phyloP scores from a whole-genome alignment of 2,329 filamentous ascomycete species.

The Pseudogymnoascus sp. region DNA sequence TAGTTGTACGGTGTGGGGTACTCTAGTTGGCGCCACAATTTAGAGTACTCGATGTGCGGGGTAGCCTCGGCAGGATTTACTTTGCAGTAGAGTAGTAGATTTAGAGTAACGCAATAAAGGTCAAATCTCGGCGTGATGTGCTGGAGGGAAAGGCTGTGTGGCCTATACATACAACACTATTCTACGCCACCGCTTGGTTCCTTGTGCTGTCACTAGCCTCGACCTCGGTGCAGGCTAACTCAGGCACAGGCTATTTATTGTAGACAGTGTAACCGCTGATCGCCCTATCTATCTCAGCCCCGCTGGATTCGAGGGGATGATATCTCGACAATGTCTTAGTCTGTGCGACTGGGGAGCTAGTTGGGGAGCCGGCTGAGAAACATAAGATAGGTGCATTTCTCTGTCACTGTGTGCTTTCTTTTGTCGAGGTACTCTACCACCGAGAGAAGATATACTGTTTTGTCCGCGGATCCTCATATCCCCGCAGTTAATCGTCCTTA shows the following conservation, averaged over 20 bases:
- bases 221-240: not conserved
- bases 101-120: too few species aligned
- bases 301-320: not conserved
- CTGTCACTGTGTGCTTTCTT: not conserved
- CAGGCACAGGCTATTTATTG: not conserved
- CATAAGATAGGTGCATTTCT: constrained; percentile 4
- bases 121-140: not conserved
- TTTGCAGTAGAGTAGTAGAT: not conserved
- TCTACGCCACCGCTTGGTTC: not conserved
- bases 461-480: not conserved
- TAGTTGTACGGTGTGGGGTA: not conserved
- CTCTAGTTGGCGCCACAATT: not conserved
- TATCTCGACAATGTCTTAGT: not conserved
- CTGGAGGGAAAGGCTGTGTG: not conserved
- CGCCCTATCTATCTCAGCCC: not conserved
- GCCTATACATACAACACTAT: not conserved
- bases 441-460: not conserved
- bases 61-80: not conserved
- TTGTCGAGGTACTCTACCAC: not conserved
- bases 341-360: not conserved
- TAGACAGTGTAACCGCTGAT: not conserved
- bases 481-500: not conserved
- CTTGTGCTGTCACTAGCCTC: not conserved
- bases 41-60: not conserved
- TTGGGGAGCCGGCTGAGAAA: too few species aligned